Conservation (phyloP, 768 basidiomycete genomes). For the Neoboletus brunneissimus region DNA sequence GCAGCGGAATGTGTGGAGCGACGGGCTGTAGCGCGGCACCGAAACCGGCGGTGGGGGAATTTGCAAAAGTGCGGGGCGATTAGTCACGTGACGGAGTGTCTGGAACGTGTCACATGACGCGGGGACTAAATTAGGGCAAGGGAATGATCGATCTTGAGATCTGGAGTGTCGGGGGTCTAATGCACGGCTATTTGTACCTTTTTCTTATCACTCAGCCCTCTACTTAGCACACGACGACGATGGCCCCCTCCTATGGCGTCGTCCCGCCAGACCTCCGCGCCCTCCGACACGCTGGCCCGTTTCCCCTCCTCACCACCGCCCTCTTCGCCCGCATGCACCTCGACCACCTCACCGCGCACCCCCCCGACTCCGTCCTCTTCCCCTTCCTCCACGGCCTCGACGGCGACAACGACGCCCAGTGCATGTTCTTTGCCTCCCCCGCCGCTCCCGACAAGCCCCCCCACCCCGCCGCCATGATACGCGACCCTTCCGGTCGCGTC, state of each 20-base stretch:
- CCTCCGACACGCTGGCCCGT: conserved; percentile 3
- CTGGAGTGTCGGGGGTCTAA: conserved; percentile 16
- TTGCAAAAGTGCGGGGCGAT: conserved; percentile 23
- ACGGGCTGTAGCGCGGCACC: conserved; percentile 40
- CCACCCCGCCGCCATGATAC: conserved; percentile 23
- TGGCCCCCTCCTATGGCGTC: conserved; percentile 22
- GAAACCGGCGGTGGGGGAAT: conserved; percentile 20
- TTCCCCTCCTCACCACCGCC: conserved; percentile 37
- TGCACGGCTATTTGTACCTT: conserved; percentile 20
- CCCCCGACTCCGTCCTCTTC: conserved; percentile 79
- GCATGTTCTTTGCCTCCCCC: conserved; percentile 63
- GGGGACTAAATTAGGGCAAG: conserved; percentile 8
- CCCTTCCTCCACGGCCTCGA: conserved; percentile 89
- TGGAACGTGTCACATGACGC: conserved; percentile 18
- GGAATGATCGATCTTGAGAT: conserved; percentile 20
- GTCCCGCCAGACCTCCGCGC: conserved; percentile 13
- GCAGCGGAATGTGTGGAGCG: conserved; percentile 58
- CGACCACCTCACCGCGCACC: conserved; percentile 62
- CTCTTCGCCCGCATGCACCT: conserved; percentile 63
- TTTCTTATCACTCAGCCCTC: conserved; percentile 17
- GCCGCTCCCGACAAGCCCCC: too few relatives aligned
- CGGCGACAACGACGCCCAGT: conserved; percentile 75
- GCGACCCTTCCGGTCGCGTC: conserved; percentile 25
- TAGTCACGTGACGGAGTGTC: conserved; percentile 17
- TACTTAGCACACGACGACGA: conserved; percentile 9